Evolutionary conservation across 1,139 yeast species (phyloP).

Genomic region (Saccharomyces pastorianus): DNA sequence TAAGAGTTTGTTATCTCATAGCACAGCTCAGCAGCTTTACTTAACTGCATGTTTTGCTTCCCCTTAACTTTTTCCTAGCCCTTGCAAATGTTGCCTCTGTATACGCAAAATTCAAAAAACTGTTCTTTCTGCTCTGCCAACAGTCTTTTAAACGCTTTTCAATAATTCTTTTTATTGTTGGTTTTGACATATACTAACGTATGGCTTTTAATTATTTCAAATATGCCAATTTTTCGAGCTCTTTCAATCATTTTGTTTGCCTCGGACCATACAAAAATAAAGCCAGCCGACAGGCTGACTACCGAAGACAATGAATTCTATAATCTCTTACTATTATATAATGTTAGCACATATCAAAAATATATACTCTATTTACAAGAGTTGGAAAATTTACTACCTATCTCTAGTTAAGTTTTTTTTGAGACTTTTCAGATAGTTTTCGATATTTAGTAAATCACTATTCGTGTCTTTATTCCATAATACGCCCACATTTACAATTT

Average conservation of each 20-base stretch:
- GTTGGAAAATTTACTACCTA: not conserved
- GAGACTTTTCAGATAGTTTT: constrained; percentile 7
- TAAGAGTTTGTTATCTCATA: constrained; percentile 25
- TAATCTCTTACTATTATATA: too few relatives aligned
- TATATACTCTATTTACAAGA: not conserved
- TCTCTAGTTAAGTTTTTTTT: constrained; percentile 1
- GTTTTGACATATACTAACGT: too few relatives aligned
- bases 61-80: not conserved
- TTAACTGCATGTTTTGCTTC: constrained; percentile 10
- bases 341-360: not conserved
- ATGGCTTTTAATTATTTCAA: too few relatives aligned
- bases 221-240: not conserved
- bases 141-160: not conserved
- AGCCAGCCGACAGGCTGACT: not conserved
- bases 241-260: not conserved
- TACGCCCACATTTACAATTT: constrained; percentile 5
- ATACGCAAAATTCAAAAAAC: not conserved
- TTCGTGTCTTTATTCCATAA: constrained; percentile 13
- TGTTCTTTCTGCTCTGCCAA: not conserved
- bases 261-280: not conserved
- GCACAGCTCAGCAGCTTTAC: constrained; percentile 21
- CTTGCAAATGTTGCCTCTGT: not conserved
- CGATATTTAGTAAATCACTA: constrained; percentile 8
- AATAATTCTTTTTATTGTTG: not conserved
- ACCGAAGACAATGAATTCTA: not conserved